Evolutionary conservation across 2,329 filamentous ascomycete genomes (phyloP).

Genomic region (Aureobasidium mangrovei): DNA sequence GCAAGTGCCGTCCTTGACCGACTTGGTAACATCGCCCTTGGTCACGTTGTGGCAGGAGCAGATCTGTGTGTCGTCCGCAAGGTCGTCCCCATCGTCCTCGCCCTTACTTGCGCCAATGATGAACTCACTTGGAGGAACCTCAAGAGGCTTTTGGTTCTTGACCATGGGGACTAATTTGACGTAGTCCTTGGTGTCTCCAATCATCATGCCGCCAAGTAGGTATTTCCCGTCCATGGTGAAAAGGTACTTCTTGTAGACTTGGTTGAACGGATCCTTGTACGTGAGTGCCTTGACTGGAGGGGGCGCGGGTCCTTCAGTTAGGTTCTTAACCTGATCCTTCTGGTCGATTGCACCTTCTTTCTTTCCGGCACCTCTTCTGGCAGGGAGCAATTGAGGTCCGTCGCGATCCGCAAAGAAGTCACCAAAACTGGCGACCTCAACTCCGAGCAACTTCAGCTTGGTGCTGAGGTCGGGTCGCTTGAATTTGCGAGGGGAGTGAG

Average conservation of each 20-base stretch:
- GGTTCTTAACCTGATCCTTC: constrained; percentile 40
- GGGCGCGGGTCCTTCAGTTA: constrained; percentile 47
- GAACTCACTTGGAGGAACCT: constrained; percentile 69
- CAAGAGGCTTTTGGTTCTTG: constrained; percentile 70
- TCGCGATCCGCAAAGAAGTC: constrained; percentile 89
- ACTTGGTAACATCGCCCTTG: constrained; percentile 67
- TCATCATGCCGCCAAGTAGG: constrained; percentile 93
- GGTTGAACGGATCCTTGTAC: constrained; percentile 80
- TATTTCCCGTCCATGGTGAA: constrained; percentile 88
- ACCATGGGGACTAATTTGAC: constrained; percentile 82
- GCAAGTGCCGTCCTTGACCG: constrained; percentile 68
- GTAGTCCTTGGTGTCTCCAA: constrained; percentile 84
- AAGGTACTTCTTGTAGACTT: constrained; percentile 88
- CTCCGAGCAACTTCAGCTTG: constrained; percentile 79
- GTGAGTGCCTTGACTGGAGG: constrained; percentile 70
- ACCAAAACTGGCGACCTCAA: constrained; percentile 87
- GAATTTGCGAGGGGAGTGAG: constrained; percentile 61
- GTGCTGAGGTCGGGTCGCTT: constrained; percentile 82
- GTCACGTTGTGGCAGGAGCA: constrained; percentile 91
- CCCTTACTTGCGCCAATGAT: constrained; percentile 70
- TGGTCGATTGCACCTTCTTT: constrained; percentile 33
- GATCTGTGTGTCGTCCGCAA: constrained; percentile 78
- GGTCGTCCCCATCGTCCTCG: constrained; percentile 67
- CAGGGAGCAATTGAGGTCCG: constrained; percentile 66
- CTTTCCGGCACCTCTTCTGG: constrained; percentile 40